phyloP scores from a whole-genome alignment of 169 alveolate genomes.

The Eimeria mitis region DNA sequence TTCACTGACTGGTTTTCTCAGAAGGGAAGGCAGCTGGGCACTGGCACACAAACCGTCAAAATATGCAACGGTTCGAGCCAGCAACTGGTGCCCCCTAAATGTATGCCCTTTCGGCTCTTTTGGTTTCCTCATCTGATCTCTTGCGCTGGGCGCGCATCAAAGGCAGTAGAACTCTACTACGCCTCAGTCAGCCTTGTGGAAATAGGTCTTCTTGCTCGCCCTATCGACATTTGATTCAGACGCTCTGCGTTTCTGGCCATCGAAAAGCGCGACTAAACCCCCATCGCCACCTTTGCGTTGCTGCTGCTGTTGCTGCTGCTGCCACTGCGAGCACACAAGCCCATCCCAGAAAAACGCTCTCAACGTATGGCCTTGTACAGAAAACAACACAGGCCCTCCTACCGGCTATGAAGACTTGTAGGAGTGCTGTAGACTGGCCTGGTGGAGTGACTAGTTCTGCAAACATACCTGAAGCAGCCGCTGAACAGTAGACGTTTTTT shows the following conservation, averaged over 20 bases:
- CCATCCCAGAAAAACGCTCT: not conserved
- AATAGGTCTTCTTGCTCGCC: slow-evolving; percentile 20
- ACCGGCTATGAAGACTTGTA: not conserved
- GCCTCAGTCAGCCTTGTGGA: slow-evolving; percentile 32
- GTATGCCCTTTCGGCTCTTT: not conserved
- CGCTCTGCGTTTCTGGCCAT: slow-evolving; percentile 67
- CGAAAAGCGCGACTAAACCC: slow-evolving; percentile 32
- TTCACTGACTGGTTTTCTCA: not conserved
- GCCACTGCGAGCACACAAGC: slow-evolving; percentile 37
- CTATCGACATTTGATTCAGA: slow-evolving; percentile 24
- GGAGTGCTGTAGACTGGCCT: not conserved
- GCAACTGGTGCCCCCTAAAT: not conserved
- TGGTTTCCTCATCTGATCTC: not conserved
- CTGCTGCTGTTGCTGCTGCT: slow-evolving; percentile 50
- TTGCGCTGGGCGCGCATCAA: not conserved
- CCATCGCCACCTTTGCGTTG: slow-evolving; percentile 18
- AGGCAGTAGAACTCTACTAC: not conserved
- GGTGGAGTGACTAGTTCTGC: not conserved
- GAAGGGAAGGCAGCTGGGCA: slow-evolving; percentile 1
- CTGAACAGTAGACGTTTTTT: slow-evolving; percentile 30
- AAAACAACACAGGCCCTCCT: not conserved
- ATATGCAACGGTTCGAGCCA: not conserved
- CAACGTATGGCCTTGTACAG: not conserved
- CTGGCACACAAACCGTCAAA: not conserved
- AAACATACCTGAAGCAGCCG: slow-evolving; percentile 20